These are phyloP conservation scores for Trichoderma sp. DNA, from an alignment of 2,329 filamentous ascomycete genomes.

Conservation along the genomic window DNA sequence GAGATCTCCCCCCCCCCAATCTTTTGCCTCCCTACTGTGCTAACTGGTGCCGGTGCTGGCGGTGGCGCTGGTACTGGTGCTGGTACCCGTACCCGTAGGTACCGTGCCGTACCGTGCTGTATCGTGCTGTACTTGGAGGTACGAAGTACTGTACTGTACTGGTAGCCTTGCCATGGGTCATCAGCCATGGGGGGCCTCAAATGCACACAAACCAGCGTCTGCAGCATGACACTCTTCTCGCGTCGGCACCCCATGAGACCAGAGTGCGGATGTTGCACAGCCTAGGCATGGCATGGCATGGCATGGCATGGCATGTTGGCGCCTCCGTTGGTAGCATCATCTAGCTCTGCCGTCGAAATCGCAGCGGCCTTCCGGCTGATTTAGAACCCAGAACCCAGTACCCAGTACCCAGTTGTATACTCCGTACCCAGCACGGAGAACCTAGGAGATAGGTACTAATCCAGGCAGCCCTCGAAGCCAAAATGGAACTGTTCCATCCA, in stretches of 20 bases:
- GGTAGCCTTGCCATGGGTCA: conserved; percentile 4
- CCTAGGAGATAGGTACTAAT: no score
- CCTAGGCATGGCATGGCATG: neutral
- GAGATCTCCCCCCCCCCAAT: conserved; percentile 15
- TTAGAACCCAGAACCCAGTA: no score
- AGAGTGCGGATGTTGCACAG: neutral
- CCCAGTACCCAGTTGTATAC: no score
- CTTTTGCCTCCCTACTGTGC: conserved; percentile 14
- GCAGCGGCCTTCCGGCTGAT: neutral
- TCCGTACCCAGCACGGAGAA: no score
- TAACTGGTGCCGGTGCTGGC: neutral
- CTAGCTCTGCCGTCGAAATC: neutral
- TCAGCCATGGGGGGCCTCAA: neutral
- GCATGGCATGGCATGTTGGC: neutral
- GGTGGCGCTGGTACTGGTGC: no score
- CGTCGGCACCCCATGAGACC: neutral
- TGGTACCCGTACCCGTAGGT: neutral
- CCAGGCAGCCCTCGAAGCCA: neutral
- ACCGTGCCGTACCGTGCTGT: no score
- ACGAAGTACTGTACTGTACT: neutral
- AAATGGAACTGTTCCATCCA: neutral
- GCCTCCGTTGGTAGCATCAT: neutral
- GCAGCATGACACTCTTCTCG: conserved; percentile 5
- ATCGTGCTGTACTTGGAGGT: no score
- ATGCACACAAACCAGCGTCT: conserved; percentile 11